Percentiles rank a stretch among this genome's conserved stretches.
Conservation (phyloP, 2,329 filamentous ascomycete species). For the Balansia obtecta region DNA sequence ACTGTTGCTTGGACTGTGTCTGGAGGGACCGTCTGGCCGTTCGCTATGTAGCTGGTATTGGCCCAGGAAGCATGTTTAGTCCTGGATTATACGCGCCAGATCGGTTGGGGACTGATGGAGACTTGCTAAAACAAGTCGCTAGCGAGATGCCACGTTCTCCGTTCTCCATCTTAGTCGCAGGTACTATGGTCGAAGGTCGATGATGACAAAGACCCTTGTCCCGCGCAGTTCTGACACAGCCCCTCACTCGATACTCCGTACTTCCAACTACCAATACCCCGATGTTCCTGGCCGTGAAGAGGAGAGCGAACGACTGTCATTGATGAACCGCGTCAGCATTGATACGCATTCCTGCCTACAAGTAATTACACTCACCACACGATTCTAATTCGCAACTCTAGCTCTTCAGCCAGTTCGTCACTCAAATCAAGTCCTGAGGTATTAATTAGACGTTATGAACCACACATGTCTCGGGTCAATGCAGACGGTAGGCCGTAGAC, state of each 20-base stretch:
- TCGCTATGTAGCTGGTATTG: constrained; percentile 1
- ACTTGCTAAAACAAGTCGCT: background rate
- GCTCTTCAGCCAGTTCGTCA: too few relatives aligned
- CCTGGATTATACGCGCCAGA: background rate
- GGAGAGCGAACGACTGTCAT: too few relatives aligned
- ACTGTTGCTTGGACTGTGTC: background rate
- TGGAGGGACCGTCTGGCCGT: background rate
- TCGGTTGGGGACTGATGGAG: background rate
- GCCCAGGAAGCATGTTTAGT: background rate
- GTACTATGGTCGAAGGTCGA: background rate
- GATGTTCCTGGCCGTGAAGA: too few relatives aligned
- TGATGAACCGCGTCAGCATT: too few relatives aligned
- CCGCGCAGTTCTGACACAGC: background rate
- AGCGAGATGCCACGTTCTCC: background rate
- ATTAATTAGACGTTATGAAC: background rate
- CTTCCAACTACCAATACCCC: too few relatives aligned
- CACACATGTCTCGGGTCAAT: background rate
- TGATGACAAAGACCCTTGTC: background rate
- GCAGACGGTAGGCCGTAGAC: too few relatives aligned
- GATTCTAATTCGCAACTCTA: too few relatives aligned
- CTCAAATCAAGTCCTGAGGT: too few relatives aligned
- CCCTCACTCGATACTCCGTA: too few relatives aligned
- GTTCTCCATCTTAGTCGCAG: background rate
- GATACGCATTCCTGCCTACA: too few relatives aligned
- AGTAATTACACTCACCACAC: too few relatives aligned